Evolutionary conservation across 768 basidiomycete species (phyloP).

Genomic region (Rhizopogon vulgaris): DNA sequence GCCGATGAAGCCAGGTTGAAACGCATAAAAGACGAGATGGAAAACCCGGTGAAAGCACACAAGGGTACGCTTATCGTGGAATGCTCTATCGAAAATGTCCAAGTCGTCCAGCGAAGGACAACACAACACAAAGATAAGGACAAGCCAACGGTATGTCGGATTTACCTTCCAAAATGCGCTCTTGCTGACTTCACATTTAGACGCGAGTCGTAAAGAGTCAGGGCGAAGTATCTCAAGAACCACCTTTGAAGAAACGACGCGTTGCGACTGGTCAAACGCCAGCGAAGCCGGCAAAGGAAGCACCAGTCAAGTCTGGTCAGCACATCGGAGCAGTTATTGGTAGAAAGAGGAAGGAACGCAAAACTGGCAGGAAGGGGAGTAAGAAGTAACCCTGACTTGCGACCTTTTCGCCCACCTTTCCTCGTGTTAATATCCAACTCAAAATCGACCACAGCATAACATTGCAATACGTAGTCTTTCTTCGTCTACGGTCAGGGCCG

Average conservation of each 20-base stretch:
- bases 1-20: constrained; percentile 49
- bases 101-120: constrained; percentile 76
- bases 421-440: not conserved
- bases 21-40: constrained; percentile 52
- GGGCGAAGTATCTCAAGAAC: constrained; percentile 22
- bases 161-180: not conserved
- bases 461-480: too few relatives aligned
- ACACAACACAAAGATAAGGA: constrained; percentile 33
- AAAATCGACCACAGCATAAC: not conserved
- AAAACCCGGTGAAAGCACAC: constrained; percentile 30
- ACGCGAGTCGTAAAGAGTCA: constrained; percentile 5
- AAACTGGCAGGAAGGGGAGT: constrained; percentile 20
- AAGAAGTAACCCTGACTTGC: not conserved
- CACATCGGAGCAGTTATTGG: constrained; percentile 70
- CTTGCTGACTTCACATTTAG: not conserved
- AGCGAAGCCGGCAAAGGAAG: constrained; percentile 18
- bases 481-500: too few relatives aligned
- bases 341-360: constrained; percentile 70
- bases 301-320: constrained; percentile 26
- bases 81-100: constrained; percentile 93
- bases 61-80: constrained; percentile 74
- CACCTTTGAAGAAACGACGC: constrained; percentile 36
- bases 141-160: constrained; percentile 13
- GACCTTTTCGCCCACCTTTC: not conserved
- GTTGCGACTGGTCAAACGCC: constrained; percentile 16